A percentile compares a stretch with the other conserved stretches of the same genome.
Conservation (phyloP, 2,329 filamentous ascomycete species). For the Chaetomium globosum region DNA sequence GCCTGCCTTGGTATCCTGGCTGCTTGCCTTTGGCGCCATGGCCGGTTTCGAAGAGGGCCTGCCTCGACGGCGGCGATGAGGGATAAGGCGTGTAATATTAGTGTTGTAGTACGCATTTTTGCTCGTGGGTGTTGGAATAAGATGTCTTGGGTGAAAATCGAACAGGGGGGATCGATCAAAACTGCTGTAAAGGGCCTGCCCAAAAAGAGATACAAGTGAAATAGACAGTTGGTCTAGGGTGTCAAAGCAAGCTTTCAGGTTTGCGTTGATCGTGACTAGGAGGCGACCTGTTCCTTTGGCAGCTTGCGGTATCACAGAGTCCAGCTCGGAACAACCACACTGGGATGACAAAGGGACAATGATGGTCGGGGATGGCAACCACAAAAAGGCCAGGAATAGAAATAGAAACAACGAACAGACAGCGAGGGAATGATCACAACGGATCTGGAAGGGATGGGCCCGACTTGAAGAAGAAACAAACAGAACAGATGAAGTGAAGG, state of each 20-base stretch:
- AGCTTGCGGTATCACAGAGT: slow-evolving; percentile 9
- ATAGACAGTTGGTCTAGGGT: neutral
- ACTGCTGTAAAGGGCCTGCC: slow-evolving; percentile 17
- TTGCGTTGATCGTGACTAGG: neutral
- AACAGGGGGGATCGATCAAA: slow-evolving; percentile 6
- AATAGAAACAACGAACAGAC: neutral
- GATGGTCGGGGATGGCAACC: neutral
- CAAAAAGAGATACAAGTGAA: slow-evolving; percentile 9
- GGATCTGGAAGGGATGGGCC: neutral
- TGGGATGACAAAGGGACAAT: slow-evolving; percentile 19
- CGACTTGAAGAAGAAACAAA: slow-evolving; percentile 4
- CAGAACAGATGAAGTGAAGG: slow-evolving; percentile 2
- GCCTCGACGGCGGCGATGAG: slow-evolving; percentile 36
- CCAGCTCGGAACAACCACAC: slow-evolving; percentile 1
- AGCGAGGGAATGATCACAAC: neutral
- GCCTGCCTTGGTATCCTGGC: slow-evolving; percentile 13
- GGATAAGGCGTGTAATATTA: slow-evolving; percentile 28
- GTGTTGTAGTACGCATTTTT: slow-evolving; percentile 29
- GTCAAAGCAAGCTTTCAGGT: slow-evolving; percentile 9
- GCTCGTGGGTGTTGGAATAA: neutral
- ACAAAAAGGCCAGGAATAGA: slow-evolving; percentile 8
- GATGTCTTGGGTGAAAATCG: neutral
- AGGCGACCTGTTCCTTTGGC: slow-evolving; percentile 5
- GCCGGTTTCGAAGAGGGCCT: slow-evolving; percentile 35
- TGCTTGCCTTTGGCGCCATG: neutral